These are phyloP conservation scores for Chalciporus sp. DNA, from an alignment of 1,284 basidiomycete species.

Conservation along the genomic window DNA sequence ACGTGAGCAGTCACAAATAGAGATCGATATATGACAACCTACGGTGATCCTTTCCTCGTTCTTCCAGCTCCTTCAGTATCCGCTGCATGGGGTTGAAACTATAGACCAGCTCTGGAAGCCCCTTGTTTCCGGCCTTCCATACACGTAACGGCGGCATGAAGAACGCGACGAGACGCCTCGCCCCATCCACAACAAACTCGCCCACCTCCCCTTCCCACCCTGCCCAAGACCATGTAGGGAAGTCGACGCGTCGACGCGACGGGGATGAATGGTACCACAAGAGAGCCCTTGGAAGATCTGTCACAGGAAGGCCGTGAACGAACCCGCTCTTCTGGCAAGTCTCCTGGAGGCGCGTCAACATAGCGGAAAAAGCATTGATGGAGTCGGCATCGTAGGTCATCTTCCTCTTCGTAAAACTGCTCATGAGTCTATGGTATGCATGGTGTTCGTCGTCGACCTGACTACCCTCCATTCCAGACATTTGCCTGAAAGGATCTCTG, in stretches of 20 bases:
- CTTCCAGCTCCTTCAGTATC: neutral
- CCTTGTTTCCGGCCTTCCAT: slow-evolving; percentile 9
- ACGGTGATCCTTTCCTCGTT: neutral
- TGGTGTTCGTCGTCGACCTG: neutral
- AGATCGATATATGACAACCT: neutral
- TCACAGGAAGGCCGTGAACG: slow-evolving; percentile 12
- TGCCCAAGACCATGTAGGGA: slow-evolving; percentile 17
- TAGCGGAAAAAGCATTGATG: slow-evolving; percentile 15
- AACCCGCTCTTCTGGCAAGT: slow-evolving; percentile 12
- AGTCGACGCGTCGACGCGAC: slow-evolving; percentile 7
- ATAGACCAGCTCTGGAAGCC: slow-evolving; percentile 4
- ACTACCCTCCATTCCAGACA: neutral
- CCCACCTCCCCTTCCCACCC: slow-evolving; percentile 10
- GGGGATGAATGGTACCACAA: slow-evolving; percentile 8
- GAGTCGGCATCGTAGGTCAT: slow-evolving; percentile 16
- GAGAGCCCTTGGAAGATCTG: slow-evolving; percentile 10
- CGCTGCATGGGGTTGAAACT: neutral
- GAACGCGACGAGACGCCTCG: neutral
- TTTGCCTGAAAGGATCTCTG: slow-evolving; percentile 3
- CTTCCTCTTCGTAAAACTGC: slow-evolving; percentile 5
- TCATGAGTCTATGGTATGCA: neutral
- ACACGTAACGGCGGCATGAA: slow-evolving; percentile 11
- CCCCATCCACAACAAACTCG: neutral
- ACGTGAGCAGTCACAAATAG: neutral
- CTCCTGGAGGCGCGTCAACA: slow-evolving; percentile 8